A percentile compares a stretch with the other conserved stretches of the same genome.
Conservation (phyloP, 495 filamentous ascomycete species). For the Penicillium lividum region DNA sequence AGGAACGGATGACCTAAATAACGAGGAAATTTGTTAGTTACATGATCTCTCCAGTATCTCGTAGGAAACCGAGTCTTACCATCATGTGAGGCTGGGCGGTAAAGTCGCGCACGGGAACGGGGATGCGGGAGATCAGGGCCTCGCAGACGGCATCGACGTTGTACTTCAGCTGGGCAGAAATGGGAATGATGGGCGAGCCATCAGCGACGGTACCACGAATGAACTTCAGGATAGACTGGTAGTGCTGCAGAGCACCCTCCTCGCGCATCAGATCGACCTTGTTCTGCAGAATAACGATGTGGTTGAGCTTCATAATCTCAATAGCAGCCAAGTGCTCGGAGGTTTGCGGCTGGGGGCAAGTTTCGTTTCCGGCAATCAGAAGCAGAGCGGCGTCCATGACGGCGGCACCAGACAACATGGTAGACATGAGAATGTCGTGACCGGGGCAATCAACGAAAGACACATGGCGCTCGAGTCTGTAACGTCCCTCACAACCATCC, state of each 20-base stretch:
- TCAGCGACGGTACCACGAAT: constrained; percentile 96
- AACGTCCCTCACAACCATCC: constrained; percentile 82
- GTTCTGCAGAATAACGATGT: constrained; percentile 99
- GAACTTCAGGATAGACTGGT: constrained; percentile 95
- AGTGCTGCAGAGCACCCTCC: constrained; percentile 87
- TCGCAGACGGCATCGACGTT: constrained; percentile 99
- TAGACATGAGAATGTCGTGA: constrained; percentile 85
- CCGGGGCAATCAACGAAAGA: constrained; percentile 93
- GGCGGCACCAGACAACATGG: constrained; percentile 83
- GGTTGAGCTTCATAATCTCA: constrained; percentile 97
- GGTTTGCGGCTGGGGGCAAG: constrained; percentile 97
- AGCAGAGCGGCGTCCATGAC: constrained; percentile 99
- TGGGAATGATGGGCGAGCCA: constrained; percentile 94
- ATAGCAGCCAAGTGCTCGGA: constrained; percentile 98
- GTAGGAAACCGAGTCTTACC: constrained; percentile 38
- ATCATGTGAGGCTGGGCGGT: constrained; percentile 93
- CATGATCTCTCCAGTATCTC: not conserved
- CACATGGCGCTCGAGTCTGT: constrained; percentile 57
- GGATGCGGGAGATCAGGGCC: constrained; percentile 87
- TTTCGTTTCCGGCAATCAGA: constrained; percentile 97
- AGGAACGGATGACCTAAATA: constrained; percentile 71
- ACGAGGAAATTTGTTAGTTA: not conserved
- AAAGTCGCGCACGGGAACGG: constrained; percentile 88
- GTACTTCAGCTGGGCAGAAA: constrained; percentile 98
- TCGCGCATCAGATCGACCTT: constrained; percentile 98